Base-by-base conservation (phyloP, 2,329 filamentous ascomycete genomes). In the Xylariaceae sp. region DNA sequence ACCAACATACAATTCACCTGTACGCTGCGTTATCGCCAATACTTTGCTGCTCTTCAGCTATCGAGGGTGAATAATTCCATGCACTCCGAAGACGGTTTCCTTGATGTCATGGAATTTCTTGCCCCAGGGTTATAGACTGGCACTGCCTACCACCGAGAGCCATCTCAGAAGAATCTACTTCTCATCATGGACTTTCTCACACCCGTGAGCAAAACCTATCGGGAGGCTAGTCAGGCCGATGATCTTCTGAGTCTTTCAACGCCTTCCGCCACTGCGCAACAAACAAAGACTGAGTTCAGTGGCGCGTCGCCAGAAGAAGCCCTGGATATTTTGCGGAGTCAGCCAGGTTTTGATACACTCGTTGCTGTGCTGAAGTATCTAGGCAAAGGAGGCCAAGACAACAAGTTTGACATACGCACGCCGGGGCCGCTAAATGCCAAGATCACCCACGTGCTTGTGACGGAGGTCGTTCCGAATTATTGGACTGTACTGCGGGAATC, bases 391-490 rank as follows among this genome's bases (percentile, higher is more conserved):
- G 45, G 49, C 17, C 48, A 61, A 39, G 53, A 51, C 32, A 59
- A 57, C 1, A 51, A 54, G 5, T 82, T 86, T 62, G 78, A 80
- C 57, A 76, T 92, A 44, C 73, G 75, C 40, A 67, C 73, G 2
- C 85, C 89, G 3, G 79, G 79, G 31, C 84, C 91, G 1, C 71
- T 82, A 53, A 81, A 83, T 49, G 83, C 89, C 17, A 87, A 90
- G 59, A 81, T 96, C 31, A 75, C 92, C 45, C 85, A 90, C 62
- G 72, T 81, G 3, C 71, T 99, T 33, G 82, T 95, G 51, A 84
- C 80, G 14, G 81, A 84, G 31, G 90, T 87, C 22, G 73, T 90
- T 7, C 87, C 89, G 1, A 88, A 91, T 63, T 95, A 92, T 68
- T 97, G 94, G 92, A 64, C 75, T 3, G 61, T 82, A 9, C 63